Conservation (phyloP, 176 grass and related monocot genomes). For the Cenchrus purpureus region DNA sequence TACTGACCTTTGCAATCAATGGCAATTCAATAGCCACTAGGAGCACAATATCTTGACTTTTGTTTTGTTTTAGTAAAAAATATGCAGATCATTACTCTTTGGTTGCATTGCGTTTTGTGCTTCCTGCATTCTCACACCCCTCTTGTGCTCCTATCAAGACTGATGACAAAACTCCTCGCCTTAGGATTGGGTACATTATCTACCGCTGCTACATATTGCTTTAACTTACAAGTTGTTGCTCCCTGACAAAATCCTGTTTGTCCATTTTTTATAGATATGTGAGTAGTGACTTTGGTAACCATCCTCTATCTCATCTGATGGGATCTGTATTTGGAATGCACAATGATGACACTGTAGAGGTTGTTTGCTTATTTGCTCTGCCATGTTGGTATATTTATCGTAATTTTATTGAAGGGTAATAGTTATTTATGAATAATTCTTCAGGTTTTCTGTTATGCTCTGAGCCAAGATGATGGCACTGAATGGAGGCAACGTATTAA, state of each 20-base stretch:
- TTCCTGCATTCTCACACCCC: background rate
- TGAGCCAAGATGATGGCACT: conserved; percentile 14
- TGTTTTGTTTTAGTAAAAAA: conserved; percentile 27
- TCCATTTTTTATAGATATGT: conserved; percentile 62
- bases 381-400: background rate
- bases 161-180: background rate
- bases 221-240: background rate
- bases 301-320: conserved; percentile 96
- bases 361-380: background rate
- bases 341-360: background rate
- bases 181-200: conserved; percentile 19
- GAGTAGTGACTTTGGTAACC: conserved; percentile 94
- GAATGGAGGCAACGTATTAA: conserved; percentile 7
- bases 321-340: conserved; percentile 90
- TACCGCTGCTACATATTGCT: conserved; percentile 13
- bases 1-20: conserved; percentile 2
- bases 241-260: conserved; percentile 6
- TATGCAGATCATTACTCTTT: conserved; percentile 21
- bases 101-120: conserved; percentile 2
- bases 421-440: conserved; percentile 1
- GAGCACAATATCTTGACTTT: background rate
- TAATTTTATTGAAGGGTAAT: conserved; percentile 7
- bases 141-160: background rate
- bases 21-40: background rate
- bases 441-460: conserved; percentile 20